phyloP scores from a whole-genome alignment of 2,329 filamentous ascomycete species.

The Pseudocercospora eumusae region DNA sequence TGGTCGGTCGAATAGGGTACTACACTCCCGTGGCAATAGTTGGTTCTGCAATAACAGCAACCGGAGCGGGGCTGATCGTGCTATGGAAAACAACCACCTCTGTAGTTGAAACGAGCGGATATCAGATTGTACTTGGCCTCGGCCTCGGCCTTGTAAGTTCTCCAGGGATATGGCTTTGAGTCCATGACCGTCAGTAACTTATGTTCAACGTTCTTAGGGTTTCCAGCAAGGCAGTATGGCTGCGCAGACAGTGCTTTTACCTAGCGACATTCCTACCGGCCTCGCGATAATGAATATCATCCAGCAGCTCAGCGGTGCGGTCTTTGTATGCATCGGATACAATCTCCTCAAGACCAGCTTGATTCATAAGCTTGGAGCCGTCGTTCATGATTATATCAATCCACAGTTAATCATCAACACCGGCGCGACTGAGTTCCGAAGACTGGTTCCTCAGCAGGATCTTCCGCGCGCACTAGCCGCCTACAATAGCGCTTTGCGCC shows the following conservation, averaged over 20 bases:
- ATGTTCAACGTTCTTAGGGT: too few relatives aligned
- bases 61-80: conserved; percentile 45
- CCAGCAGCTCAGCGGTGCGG: conserved; percentile 46
- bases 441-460: background rate
- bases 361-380: background rate
- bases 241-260: conserved; percentile 42
- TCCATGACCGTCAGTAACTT: too few relatives aligned
- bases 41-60: background rate
- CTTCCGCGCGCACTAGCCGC: background rate
- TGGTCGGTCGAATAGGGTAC: background rate
- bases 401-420: background rate
- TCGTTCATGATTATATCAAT: too few relatives aligned
- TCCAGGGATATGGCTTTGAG: too few relatives aligned
- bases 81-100: conserved; percentile 44
- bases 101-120: conserved; percentile 50
- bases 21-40: background rate
- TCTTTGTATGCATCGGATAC: conserved; percentile 48
- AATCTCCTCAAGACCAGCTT: conserved; percentile 13
- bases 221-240: conserved; percentile 47
- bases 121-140: conserved; percentile 49
- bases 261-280: conserved; percentile 43
- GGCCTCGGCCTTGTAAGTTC: conserved; percentile 50
- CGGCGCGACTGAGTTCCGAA: background rate
- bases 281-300: conserved; percentile 46
- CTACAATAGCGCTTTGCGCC: background rate